phyloP scores from a whole-genome alignment of 805 yeast genomes.

The Wickerhamomyces strasburgensis region DNA sequence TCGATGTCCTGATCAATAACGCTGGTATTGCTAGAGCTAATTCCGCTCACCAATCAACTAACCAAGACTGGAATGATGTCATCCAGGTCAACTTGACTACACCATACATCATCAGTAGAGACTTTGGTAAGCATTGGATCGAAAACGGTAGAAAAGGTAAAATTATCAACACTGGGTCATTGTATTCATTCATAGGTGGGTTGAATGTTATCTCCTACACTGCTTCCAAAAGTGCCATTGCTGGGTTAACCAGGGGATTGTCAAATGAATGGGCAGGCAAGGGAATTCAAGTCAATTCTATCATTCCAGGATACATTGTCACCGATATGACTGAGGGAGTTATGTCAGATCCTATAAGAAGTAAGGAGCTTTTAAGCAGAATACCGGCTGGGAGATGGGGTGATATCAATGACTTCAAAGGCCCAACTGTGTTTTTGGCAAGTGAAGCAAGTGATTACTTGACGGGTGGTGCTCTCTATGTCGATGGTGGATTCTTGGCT shows the following conservation, averaged over 20 bases:
- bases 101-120: conserved; percentile 72
- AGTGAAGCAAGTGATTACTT: conserved; percentile 72
- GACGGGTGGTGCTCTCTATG: conserved; percentile 67
- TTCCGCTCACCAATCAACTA: conserved; percentile 36
- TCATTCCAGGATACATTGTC: conserved; percentile 46
- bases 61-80: conserved; percentile 59
- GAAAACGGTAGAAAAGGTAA: conserved; percentile 59
- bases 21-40: conserved; percentile 79
- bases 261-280: conserved; percentile 49
- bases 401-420: conserved; percentile 42
- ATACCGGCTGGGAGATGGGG: conserved; percentile 48
- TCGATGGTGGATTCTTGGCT: conserved; percentile 66
- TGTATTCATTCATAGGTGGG: conserved; percentile 33
- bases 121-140: conserved; percentile 56
- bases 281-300: conserved; percentile 43
- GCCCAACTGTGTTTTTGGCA: conserved; percentile 80
- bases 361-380: conserved; percentile 29
- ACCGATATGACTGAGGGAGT: conserved; percentile 39
- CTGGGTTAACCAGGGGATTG: conserved; percentile 66
- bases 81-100: conserved; percentile 72
- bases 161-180: conserved; percentile 78
- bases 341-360: conserved; percentile 24
- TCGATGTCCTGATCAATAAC: conserved; percentile 80
- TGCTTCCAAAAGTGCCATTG: conserved; percentile 77
- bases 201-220: conserved; percentile 58